These are phyloP conservation scores for Haplosporangium sp. DNA, from an alignment of 371 early-diverging fungal genomes.

Conservation along the genomic window DNA sequence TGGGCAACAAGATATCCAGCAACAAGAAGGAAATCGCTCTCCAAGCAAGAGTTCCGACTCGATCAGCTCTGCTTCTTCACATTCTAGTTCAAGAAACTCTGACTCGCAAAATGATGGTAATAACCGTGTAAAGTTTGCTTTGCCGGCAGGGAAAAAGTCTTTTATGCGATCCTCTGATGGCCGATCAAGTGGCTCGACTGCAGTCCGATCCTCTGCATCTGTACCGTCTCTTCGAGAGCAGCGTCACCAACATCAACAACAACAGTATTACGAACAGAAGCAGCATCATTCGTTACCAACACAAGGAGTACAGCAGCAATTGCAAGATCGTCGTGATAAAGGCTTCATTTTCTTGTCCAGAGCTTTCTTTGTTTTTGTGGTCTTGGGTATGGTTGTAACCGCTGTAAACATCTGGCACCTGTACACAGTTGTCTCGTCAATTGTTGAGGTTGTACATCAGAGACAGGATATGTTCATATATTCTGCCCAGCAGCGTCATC, in stretches of 20 bases:
- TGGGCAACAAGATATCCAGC: background rate
- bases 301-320: background rate
- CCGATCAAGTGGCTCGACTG: background rate
- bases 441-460: conserved; percentile 31
- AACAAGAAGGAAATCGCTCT: background rate
- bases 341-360: conserved; percentile 4
- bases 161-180: background rate
- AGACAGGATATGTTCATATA: conserved; percentile 7
- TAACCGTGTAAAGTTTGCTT: conserved; percentile 22
- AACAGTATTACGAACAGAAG: background rate
- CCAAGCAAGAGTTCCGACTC: background rate
- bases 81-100: background rate
- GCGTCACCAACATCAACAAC: conserved; percentile 7
- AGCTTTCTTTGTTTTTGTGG: conserved; percentile 18
- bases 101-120: conserved; percentile 5
- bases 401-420: conserved; percentile 42
- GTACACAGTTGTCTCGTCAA: conserved; percentile 20
- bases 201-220: conserved; percentile 16
- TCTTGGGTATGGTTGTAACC: conserved; percentile 30
- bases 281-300: background rate
- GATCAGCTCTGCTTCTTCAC: background rate
- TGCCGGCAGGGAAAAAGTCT: conserved; percentile 3
- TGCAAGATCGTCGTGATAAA: background rate
- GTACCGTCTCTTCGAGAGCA: conserved; percentile 12
- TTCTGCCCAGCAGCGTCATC: background rate